These are phyloP conservation scores for Pseudopithomyces maydicus DNA, from an alignment of 2,329 filamentous ascomycete species.

Conservation along the genomic window DNA sequence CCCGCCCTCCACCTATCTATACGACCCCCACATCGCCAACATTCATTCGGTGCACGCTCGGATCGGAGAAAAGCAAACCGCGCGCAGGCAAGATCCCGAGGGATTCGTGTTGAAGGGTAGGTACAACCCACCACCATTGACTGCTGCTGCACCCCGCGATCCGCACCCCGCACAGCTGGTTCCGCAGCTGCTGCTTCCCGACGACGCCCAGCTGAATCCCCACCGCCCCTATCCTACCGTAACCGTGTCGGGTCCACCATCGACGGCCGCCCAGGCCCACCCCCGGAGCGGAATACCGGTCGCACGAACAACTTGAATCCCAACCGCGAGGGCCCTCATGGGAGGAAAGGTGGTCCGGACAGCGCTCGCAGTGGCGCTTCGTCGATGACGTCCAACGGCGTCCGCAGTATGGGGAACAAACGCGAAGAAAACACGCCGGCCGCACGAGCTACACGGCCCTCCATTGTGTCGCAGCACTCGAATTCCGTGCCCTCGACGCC, in stretches of 20 bases:
- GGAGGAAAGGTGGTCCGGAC: slow-evolving; percentile 37
- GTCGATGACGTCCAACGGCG: slow-evolving; percentile 44
- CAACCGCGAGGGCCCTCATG: slow-evolving; percentile 41
- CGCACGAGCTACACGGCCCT: slow-evolving; percentile 49
- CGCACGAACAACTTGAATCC: slow-evolving; percentile 34
- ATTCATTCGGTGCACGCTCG: slow-evolving; percentile 20
- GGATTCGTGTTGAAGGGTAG: slow-evolving; percentile 8
- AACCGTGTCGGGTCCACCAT: slow-evolving; percentile 45
- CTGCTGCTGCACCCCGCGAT: slow-evolving; percentile 10
- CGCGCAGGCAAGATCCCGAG: slow-evolving; percentile 13
- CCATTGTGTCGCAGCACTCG: slow-evolving; percentile 69
- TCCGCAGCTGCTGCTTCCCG: slow-evolving; percentile 35
- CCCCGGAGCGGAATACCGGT: slow-evolving; percentile 36
- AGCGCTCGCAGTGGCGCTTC: slow-evolving; percentile 43
- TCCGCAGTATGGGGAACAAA: slow-evolving; percentile 35
- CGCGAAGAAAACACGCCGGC: slow-evolving; percentile 27
- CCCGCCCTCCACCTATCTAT: slow-evolving; percentile 27
- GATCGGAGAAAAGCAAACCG: slow-evolving; percentile 14
- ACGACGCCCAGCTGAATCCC: slow-evolving; percentile 27
- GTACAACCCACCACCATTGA: slow-evolving; percentile 13
- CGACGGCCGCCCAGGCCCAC: slow-evolving; percentile 5
- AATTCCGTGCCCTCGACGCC: slow-evolving; percentile 94
- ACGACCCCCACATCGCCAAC: slow-evolving; percentile 24
- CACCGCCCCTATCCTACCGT: slow-evolving; percentile 35
- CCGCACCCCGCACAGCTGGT: slow-evolving; percentile 27